Evolutionary conservation across 2,329 filamentous ascomycete species (phyloP).

Genomic region (Alternaria panax): DNA sequence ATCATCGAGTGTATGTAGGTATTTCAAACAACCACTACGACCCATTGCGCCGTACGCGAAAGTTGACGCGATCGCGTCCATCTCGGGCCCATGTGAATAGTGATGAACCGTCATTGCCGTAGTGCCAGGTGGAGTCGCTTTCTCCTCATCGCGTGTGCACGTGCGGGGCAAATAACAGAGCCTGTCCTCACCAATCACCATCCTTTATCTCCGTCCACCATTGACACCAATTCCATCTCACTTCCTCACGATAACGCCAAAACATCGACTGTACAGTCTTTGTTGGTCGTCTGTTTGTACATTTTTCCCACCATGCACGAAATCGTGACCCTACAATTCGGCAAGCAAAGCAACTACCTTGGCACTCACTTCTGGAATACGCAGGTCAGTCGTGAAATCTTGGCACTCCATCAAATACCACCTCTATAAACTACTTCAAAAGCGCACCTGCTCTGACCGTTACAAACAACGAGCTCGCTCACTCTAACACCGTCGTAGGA

Average conservation of each 20-base stretch:
- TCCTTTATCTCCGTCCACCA: background rate
- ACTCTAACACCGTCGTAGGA: conserved; percentile 64
- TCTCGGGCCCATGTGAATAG: background rate
- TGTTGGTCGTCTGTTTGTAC: too few species aligned
- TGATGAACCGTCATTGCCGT: background rate
- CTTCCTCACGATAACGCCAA: background rate
- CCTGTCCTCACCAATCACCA: conserved; percentile 17
- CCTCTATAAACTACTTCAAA: background rate
- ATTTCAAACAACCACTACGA: background rate
- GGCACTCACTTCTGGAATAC: conserved; percentile 98
- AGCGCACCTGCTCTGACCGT: background rate
- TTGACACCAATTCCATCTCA: background rate
- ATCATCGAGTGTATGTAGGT: background rate
- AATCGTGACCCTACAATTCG: conserved; percentile 91
- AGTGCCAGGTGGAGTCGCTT: background rate
- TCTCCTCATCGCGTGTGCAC: conserved; percentile 29
- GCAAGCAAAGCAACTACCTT: conserved; percentile 89
- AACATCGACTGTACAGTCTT: background rate
- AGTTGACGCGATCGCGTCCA: background rate
- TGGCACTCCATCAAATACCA: background rate
- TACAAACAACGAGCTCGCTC: background rate
- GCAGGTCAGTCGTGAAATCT: conserved; percentile 64
- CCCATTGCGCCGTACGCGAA: background rate
- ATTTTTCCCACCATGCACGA: conserved; percentile 76
- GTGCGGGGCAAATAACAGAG: conserved; percentile 30